Conservation (phyloP, 352 stramenopile genomes). For the Saprolegnia diclina region DNA sequence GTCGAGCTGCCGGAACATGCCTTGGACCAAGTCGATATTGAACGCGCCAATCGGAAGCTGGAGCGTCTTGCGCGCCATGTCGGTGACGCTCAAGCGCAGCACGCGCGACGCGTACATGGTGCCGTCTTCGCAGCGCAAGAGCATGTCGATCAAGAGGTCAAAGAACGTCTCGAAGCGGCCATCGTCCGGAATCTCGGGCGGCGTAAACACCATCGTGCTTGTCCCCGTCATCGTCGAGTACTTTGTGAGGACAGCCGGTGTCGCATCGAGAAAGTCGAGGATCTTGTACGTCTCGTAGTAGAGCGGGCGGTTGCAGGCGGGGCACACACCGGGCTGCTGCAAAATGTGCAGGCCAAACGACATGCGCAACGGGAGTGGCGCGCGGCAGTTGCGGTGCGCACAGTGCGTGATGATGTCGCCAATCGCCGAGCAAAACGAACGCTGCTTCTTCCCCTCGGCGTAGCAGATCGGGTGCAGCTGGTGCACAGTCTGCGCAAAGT, state of each 20-base stretch:
- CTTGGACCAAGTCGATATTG: constrained; percentile 19
- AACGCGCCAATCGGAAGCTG: not conserved
- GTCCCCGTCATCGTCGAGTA: not conserved
- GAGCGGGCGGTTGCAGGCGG: not conserved
- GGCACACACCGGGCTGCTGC: not conserved
- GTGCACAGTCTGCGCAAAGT: constrained; percentile 24
- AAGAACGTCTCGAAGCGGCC: constrained; percentile 1
- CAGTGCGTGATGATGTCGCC: constrained; percentile 1
- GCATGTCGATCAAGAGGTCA: not conserved
- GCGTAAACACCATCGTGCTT: not conserved
- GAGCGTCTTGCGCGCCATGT: not conserved
- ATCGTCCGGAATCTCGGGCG: not conserved
- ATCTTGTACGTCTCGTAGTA: constrained; percentile 8
- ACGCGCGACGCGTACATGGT: not conserved
- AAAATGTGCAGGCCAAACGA: constrained; percentile 18
- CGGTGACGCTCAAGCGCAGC: not conserved
- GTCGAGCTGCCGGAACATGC: constrained; percentile 21
- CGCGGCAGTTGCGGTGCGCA: not conserved
- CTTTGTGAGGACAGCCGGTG: not conserved
- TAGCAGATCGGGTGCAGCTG: constrained; percentile 17
- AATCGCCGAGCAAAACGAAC: not conserved
- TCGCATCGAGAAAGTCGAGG: not conserved
- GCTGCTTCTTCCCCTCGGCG: not conserved
- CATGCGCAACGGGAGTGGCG: not conserved
- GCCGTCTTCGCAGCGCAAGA: not conserved